phyloP scores from a whole-genome alignment of 148 eudicot genomes.

The Nyssa sinensis region DNA sequence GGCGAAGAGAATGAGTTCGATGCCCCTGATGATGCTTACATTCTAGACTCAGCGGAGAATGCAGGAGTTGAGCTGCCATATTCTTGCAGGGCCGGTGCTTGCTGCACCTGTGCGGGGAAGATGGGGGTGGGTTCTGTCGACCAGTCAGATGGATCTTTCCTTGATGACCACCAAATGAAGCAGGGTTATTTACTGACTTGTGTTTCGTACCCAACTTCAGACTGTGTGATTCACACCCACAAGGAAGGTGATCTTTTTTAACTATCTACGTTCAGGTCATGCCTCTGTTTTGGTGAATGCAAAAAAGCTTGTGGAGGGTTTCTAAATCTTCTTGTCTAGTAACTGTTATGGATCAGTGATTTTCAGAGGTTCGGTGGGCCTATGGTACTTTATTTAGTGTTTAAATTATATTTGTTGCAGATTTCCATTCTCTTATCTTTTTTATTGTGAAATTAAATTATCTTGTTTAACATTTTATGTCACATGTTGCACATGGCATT shows the following conservation, averaged over 20 bases:
- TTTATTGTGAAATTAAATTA: too few relatives aligned
- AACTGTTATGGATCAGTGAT: background rate
- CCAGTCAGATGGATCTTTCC: constrained; percentile 89
- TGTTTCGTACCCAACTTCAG: constrained; percentile 62
- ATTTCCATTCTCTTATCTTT: background rate
- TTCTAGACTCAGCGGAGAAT: constrained; percentile 75
- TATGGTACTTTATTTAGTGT: background rate
- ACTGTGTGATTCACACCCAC: constrained; percentile 78
- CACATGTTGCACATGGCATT: too few relatives aligned
- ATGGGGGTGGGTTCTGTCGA: constrained; percentile 57
- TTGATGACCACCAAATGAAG: constrained; percentile 64
- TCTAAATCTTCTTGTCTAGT: background rate
- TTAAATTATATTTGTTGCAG: background rate
- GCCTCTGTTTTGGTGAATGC: background rate
- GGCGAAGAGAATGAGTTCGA: constrained; percentile 68
- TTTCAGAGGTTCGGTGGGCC: background rate
- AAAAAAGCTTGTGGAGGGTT: background rate
- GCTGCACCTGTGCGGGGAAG: constrained; percentile 86
- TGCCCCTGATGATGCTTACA: constrained; percentile 67
- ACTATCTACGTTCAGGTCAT: background rate
- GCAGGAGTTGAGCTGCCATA: constrained; percentile 82
- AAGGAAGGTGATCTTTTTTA: constrained; percentile 72
- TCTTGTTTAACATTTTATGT: too few relatives aligned
- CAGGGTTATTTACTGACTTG: constrained; percentile 74
- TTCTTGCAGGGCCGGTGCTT: constrained; percentile 91